Evolutionary conservation across 352 stramenopile species (phyloP), one percentile per base, ranked within the genome.

Genomic region (Phytophthora palmivora): DNA sequence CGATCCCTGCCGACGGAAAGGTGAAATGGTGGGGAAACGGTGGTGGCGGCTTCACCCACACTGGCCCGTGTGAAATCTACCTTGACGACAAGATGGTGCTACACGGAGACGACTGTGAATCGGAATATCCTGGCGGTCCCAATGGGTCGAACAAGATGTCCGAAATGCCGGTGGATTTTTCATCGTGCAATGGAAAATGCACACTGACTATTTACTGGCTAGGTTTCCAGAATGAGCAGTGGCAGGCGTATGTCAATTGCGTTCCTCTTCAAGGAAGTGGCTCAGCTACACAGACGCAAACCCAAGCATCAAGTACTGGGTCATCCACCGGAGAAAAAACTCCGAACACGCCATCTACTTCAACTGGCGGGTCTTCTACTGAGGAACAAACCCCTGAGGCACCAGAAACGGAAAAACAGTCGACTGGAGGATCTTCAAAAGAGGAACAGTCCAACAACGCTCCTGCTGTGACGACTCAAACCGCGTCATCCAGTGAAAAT

Each of bases 151-250:
- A 46, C 14, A 48, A 61, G 16, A 70, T 58, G 54, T 76, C 72
- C 0, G 48, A 69, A 4, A 58, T 77, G 55, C 57, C 66, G 0
- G 54, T 85, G 0, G 76, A 85, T 41, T 83, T 64, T 21, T 73
- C 73, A 21, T 63, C 66, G 6, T 85, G 76, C 55, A 58, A 63
- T 12, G 60, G 53, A 8, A 51, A 63, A n/a, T 85, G 70, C 69
- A 66, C 62, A 24, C 44, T 85, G 18, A 55, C 67, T 0, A 81
- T 82, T 50, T 85, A 79, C 67, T 85, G 76, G 76, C 53, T 85
- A 16, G 71, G 10, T 2, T 71, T 86, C 34, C 71, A 86, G 44
- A 69, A 74, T 15, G 42, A 10, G 11, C 56, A 62, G 53, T 86
- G 68, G 64, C 77, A 84, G 39, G 60, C 65, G 28, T 86, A 82